Base-by-base conservation (phyloP, 345 rosid genomes). In the Salix brachista region DNA sequence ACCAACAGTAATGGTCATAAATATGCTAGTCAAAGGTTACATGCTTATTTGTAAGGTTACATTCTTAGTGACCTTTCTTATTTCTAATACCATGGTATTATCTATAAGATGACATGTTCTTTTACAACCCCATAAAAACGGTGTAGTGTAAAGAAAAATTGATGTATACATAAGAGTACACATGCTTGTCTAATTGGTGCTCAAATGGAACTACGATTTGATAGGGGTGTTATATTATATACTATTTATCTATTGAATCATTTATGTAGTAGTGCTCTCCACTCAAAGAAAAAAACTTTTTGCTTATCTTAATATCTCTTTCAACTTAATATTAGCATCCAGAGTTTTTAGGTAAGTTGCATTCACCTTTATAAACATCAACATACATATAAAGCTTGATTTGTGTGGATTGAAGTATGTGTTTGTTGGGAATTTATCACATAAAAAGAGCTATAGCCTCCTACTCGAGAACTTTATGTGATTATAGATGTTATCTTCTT, bases 401-500 rank as follows among this genome's bases (percentile, higher is more conserved):
- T 6, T 12, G 0, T 41, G 5, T n/a, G 34, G 1, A 66, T 32
- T 36, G 10, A 16, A 37, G 6, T 36, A 10, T 4, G 21, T 67
- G 41, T 34, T 66, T 67, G 4, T 19, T 7, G 26, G 46, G 1
- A 8, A 2, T 67, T 5, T 17, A 6, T 7, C 4, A 0, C 8
- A 67, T 30, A 36, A 67, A 28, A 34, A 36, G 2, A 6, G 11
- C 6, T 36, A 0, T 0, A 60, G 16, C 7, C 0, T 16, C 19
- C 19, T 48, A 4, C 19, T 16, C 1, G 7, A 48, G 4, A 5
- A 48, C 4, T 48, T 3, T 16, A 5, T 16, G 6, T 16, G 0
- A 48, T 0, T 16, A 48, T 48, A 5, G 21, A 0, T 48, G 2
- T 5, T 1, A 48, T 0, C 2, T 48, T 48, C 2, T 16, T 0